Evolutionary conservation across 345 rosid species (phyloP).

Genomic region (Populus tremula): DNA sequence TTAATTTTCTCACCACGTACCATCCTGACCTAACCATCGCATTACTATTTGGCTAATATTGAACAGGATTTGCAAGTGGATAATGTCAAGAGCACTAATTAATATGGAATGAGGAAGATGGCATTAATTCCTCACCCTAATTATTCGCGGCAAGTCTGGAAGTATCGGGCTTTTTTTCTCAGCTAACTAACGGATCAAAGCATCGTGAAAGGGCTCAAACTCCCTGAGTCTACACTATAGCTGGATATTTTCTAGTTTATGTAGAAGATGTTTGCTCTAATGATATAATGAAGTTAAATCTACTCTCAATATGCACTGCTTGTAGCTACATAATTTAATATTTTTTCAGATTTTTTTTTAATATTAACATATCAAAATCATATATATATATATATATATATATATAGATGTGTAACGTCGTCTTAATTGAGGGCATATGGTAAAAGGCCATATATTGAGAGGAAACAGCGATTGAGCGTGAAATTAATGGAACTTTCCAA

Average conservation of each 20-base stretch:
- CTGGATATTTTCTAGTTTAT: background rate
- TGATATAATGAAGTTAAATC: background rate
- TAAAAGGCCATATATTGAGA: no score
- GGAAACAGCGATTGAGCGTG: background rate
- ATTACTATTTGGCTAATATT: background rate
- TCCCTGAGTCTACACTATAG: background rate
- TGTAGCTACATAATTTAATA: no score
- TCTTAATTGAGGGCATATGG: no score
- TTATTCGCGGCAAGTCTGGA: background rate
- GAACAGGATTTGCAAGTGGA: background rate
- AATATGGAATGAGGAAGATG: background rate
- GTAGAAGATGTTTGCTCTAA: background rate
- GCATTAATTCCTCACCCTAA: background rate
- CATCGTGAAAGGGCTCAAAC: no score
- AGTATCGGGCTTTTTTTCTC: background rate
- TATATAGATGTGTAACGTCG: no score
- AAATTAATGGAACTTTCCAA: constrained; percentile 26
- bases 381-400: no score
- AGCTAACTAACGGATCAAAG: no score
- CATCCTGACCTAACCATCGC: background rate
- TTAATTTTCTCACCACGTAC: background rate
- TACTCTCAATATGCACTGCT: background rate
- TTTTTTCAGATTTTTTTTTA: no score
- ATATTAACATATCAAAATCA: no score
- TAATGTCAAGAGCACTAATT: no score